These are phyloP conservation scores for Saccharomycopsis hybrid DNA, from an alignment of 1,139 yeast species.

Conservation along the genomic window DNA sequence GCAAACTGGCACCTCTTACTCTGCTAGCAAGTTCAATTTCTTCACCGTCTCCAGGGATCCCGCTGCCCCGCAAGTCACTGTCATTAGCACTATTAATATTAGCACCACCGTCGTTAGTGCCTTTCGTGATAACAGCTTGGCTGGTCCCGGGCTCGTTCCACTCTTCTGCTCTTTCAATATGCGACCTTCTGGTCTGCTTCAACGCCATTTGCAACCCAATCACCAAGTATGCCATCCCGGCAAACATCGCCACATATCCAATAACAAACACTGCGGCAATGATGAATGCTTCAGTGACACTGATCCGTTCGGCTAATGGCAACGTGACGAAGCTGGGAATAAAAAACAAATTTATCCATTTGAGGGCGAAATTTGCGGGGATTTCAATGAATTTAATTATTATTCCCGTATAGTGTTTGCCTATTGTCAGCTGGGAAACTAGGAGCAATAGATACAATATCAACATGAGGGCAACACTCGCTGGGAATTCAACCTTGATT, in stretches of 20 bases:
- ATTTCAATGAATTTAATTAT: conserved; percentile 48
- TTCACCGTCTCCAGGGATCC: neutral
- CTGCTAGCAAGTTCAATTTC: conserved; percentile 4
- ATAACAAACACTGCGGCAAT: conserved; percentile 68
- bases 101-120: neutral
- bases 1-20: conserved; percentile 9
- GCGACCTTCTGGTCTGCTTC: conserved; percentile 14
- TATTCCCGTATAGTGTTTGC: conserved; percentile 35
- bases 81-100: too few relatives aligned
- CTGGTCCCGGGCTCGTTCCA: too few relatives aligned
- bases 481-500: conserved; percentile 57
- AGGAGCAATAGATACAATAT: conserved; percentile 47
- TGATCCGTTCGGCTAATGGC: conserved; percentile 58
- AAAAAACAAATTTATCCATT: conserved; percentile 76
- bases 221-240: conserved; percentile 42
- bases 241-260: conserved; percentile 52
- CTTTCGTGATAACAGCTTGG: conserved; percentile 15
- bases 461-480: conserved; percentile 73
- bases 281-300: conserved; percentile 61
- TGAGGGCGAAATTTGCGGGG: conserved; percentile 60
- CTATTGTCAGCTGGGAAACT: conserved; percentile 31
- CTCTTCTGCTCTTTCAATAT: conserved; percentile 27
- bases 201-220: conserved; percentile 32
- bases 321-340: conserved; percentile 70
- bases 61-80: too few relatives aligned